These are phyloP conservation scores for Macaranga tanarius DNA, from an alignment of 441 rosid species.

Conservation along the genomic window DNA sequence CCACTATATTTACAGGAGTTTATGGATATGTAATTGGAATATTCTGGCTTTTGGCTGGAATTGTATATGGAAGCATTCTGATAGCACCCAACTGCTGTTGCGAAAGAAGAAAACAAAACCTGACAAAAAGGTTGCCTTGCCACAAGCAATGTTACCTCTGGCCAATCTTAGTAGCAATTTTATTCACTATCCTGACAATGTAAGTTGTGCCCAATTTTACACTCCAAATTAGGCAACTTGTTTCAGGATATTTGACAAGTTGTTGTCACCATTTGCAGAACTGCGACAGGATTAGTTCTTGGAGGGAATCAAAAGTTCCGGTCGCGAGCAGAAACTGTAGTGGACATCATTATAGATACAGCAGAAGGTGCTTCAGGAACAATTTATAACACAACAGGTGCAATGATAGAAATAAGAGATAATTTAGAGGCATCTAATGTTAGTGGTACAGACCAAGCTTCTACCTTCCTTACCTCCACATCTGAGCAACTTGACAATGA, in stretches of 20 bases:
- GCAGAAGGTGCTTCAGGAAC: conserved; percentile 56
- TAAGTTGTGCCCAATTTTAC: conserved; percentile 27
- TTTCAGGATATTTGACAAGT: not conserved
- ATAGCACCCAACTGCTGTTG: conserved; percentile 26
- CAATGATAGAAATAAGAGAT: conserved; percentile 49
- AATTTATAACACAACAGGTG: conserved; percentile 57
- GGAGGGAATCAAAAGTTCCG: conserved; percentile 60
- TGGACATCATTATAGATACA: conserved; percentile 51
- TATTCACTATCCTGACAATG: conserved; percentile 56
- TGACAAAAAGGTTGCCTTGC: conserved; percentile 30
- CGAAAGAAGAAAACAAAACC: conserved; percentile 30
- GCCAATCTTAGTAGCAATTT: conserved; percentile 37
- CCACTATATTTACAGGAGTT: conserved; percentile 56
- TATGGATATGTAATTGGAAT: conserved; percentile 53
- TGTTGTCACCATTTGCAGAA: conserved; percentile 32
- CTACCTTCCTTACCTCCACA: conserved; percentile 45
- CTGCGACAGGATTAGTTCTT: conserved; percentile 55
- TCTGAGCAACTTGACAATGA: conserved; percentile 43
- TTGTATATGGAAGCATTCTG: conserved; percentile 37
- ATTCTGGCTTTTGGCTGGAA: conserved; percentile 55
- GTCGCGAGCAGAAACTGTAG: conserved; percentile 44
- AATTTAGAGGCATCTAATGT: conserved; percentile 33
- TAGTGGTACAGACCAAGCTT: conserved; percentile 10
- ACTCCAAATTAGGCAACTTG: not conserved
- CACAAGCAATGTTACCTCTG: conserved; percentile 33